Conservation (phyloP, 2,329 filamentous ascomycete species). For the Ceratocystis cubensis region DNA sequence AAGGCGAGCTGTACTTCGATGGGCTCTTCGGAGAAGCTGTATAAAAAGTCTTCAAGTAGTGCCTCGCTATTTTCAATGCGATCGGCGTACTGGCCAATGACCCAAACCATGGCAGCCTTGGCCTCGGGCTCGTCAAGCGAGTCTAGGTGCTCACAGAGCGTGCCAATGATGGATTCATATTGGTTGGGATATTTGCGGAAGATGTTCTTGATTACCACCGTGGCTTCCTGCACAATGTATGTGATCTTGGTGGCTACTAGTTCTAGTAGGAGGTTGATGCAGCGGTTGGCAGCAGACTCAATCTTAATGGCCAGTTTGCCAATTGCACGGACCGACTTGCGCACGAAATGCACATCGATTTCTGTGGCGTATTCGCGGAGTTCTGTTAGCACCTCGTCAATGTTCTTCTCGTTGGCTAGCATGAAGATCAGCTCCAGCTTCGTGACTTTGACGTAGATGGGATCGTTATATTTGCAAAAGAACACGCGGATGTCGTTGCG, state of each 20-base stretch:
- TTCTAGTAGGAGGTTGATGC: slow-evolving; percentile 85
- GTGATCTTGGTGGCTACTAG: slow-evolving; percentile 96
- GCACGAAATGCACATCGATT: slow-evolving; percentile 96
- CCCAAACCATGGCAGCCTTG: slow-evolving; percentile 98
- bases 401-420: slow-evolving; percentile 91
- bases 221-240: slow-evolving; percentile 97
- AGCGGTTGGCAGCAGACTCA: slow-evolving; percentile 77
- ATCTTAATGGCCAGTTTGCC: slow-evolving; percentile 99
- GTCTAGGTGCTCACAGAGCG: slow-evolving; percentile 89
- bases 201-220: slow-evolving; percentile 96
- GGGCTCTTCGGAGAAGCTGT: slow-evolving; percentile 85
- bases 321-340: slow-evolving; percentile 93
- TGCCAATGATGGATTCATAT: slow-evolving; percentile 94
- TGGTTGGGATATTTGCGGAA: slow-evolving; percentile 99
- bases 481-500: slow-evolving; percentile 96
- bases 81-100: slow-evolving; percentile 95
- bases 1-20: slow-evolving; percentile 92
- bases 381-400: slow-evolving; percentile 87
- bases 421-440: slow-evolving; percentile 98
- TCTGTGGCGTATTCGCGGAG: slow-evolving; percentile 93
- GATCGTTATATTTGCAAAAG: slow-evolving; percentile 99
- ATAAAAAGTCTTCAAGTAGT: slow-evolving; percentile 86
- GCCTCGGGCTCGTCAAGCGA: slow-evolving; percentile 94
- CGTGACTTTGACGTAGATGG: slow-evolving; percentile 98
- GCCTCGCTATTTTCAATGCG: slow-evolving; percentile 95